Evolutionary conservation across 2,329 filamentous ascomycete species (phyloP).

Genomic region (Rhytidhysteron rufulum): DNA sequence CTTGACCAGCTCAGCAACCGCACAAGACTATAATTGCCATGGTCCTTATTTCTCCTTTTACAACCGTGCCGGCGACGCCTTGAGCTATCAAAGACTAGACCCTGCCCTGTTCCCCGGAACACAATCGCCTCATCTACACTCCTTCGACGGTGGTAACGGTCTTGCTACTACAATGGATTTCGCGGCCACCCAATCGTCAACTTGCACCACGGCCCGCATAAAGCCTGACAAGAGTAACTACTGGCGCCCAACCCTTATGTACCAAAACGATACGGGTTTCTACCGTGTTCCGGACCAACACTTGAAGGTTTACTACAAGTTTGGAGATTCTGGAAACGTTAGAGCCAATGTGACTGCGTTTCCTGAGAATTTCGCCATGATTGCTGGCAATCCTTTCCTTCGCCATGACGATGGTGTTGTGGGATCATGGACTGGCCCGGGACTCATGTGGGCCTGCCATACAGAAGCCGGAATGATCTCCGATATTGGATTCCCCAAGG

Average conservation of each 20-base stretch:
- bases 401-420: constrained; percentile 20
- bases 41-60: constrained; percentile 39
- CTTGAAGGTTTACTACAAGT: constrained; percentile 38
- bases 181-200: constrained; percentile 22
- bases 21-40: constrained; percentile 29
- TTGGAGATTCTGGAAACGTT: constrained; percentile 23
- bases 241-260: constrained; percentile 36
- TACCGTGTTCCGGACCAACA: constrained; percentile 32
- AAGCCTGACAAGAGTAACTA: constrained; percentile 36
- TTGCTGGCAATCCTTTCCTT: constrained; percentile 29
- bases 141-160: constrained; percentile 35
- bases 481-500: constrained; percentile 32
- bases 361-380: constrained; percentile 34
- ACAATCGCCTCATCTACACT: constrained; percentile 33
- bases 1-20: constrained; percentile 21
- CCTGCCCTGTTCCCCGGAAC: constrained; percentile 31
- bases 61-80: constrained; percentile 28
- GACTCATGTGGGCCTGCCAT: constrained; percentile 32
- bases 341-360: constrained; percentile 35
- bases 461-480: constrained; percentile 18
- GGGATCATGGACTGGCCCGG: constrained; percentile 18
- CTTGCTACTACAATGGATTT: constrained; percentile 24
- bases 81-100: constrained; percentile 35
- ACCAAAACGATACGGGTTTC: constrained; percentile 33
- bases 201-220: constrained; percentile 34